Conservation (phyloP, 352 stramenopile genomes). For the Albugo candida region DNA sequence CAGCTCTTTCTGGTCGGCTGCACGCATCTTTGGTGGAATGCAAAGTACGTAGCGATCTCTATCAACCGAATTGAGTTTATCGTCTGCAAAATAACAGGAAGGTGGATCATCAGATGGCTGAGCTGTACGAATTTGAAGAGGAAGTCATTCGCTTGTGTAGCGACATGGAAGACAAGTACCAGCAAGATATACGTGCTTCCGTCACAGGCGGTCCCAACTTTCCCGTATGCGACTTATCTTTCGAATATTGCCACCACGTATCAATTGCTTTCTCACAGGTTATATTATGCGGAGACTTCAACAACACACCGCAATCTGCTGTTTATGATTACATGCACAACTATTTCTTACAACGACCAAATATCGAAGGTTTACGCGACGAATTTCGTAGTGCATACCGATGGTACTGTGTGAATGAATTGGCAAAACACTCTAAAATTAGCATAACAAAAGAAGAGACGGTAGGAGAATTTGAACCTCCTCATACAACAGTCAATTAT, state of each 20-base stretch:
- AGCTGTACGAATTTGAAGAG: slow-evolving; percentile 66
- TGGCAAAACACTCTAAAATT: neutral
- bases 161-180: slow-evolving; percentile 67
- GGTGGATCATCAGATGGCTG: slow-evolving; percentile 73
- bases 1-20: slow-evolving; percentile 65
- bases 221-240: slow-evolving; percentile 15
- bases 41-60: slow-evolving; percentile 23
- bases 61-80: neutral
- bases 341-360: slow-evolving; percentile 72
- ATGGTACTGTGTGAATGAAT: slow-evolving; percentile 34
- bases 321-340: slow-evolving; percentile 80
- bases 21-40: slow-evolving; percentile 78
- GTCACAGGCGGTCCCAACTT: slow-evolving; percentile 28
- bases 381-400: slow-evolving; percentile 54
- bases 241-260: neutral
- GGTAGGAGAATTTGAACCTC: slow-evolving; percentile 36
- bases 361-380: slow-evolving; percentile 45
- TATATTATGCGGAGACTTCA: slow-evolving; percentile 73
- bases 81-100: slow-evolving; percentile 17
- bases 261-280: slow-evolving; percentile 14
- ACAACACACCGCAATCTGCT: slow-evolving; percentile 67
- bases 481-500: slow-evolving; percentile 74
- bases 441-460: slow-evolving; percentile 10
- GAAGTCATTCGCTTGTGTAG: slow-evolving; percentile 65
- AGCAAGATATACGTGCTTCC: slow-evolving; percentile 29